Base-by-base conservation (phyloP, 768 basidiomycete genomes). In the Naematelia encephala region DNA sequence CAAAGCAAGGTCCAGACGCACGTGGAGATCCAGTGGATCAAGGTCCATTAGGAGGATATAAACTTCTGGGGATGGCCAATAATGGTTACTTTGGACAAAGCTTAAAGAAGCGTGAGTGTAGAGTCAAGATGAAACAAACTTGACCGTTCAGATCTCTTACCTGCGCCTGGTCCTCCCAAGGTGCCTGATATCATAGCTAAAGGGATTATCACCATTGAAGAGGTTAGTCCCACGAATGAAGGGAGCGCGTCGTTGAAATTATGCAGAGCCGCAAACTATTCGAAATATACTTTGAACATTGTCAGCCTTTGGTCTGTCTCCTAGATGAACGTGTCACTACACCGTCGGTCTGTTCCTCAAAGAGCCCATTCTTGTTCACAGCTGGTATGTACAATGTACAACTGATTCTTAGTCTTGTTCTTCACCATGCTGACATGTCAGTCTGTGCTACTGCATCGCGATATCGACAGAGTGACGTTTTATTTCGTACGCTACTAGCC, bases 1-100 rank as follows among this genome's bases (percentile, higher is more conserved):
- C 44, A 46, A 16, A 23, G 23, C 44, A 16, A 19, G n/a, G 23
- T 16, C 44, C 44, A 23, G n/a, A n/a, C n/a, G n/a, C n/a, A n/a
- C n/a, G n/a, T n/a, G n/a, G n/a, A n/a, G n/a, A n/a, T n/a, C 44
- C 44, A 5, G n/a, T 23, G 4, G 44, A 46, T 14, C 44, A n/a
- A 4, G 44, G 44, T 46, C 44, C n/a, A 4, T 14, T 46, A 23
- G 44, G 44, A 4, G n/a, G 23, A 14, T 23, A 46, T 14, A 46
- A n/a, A n/a, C 44, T 46, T 46, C 44, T 46, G 4, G 44, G 44
- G n/a, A 46, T 46, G 44, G 44, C 44, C 44, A 46, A 46, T 23
- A 46, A 46, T 46, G 44, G 44, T 4, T 46, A 46, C 23, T 46
- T 46, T 16, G 44, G n/a, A 4, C 44, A 46, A 23, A 46, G 44